phyloP scores from a whole-genome alignment of 306 rosid species.

The Medicago arabica region DNA sequence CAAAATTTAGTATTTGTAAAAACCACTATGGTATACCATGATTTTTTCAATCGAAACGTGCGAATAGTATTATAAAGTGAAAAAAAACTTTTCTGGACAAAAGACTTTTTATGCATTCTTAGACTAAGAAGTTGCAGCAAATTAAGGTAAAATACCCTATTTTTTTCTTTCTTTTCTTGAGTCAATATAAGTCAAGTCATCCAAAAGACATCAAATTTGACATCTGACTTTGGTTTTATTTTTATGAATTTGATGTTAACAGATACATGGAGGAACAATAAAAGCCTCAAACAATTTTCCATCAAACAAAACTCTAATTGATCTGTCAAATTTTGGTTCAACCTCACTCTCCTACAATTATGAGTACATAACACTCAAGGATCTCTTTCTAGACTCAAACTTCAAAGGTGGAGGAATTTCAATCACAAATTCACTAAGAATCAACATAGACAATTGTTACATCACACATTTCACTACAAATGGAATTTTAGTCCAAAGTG shows the following conservation, averaged over 20 bases:
- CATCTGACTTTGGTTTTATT: neutral
- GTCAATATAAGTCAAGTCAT: neutral
- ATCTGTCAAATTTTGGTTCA: conserved; percentile 54
- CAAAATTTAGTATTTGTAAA: no score
- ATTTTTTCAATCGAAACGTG: no score
- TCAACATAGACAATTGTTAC: conserved; percentile 80
- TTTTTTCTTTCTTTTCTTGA: neutral
- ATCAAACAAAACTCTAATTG: conserved; percentile 61
- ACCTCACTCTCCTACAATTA: conserved; percentile 67
- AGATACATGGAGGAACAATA: conserved; percentile 91
- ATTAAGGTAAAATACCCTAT: neutral
- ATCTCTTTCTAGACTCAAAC: conserved; percentile 76
- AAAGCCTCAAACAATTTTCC: conserved; percentile 77
- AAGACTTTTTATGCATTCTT: conserved; percentile 10
- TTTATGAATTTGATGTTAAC: conserved; percentile 32
- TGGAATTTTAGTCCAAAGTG: conserved; percentile 71
- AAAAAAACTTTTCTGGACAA: neutral
- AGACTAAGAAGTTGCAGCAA: neutral
- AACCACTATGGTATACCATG: no score
- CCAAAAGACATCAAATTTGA: conserved; percentile 24
- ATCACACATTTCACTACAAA: conserved; percentile 76
- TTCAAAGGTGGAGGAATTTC: conserved; percentile 84
- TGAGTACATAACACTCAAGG: conserved; percentile 74
- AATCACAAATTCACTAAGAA: conserved; percentile 73
- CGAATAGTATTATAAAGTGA: neutral